A percentile compares a stretch with the other conserved stretches of the same genome.
phyloP scores from a whole-genome alignment of 2,329 filamentous ascomycete genomes.

The Fusarium tricinctum region DNA sequence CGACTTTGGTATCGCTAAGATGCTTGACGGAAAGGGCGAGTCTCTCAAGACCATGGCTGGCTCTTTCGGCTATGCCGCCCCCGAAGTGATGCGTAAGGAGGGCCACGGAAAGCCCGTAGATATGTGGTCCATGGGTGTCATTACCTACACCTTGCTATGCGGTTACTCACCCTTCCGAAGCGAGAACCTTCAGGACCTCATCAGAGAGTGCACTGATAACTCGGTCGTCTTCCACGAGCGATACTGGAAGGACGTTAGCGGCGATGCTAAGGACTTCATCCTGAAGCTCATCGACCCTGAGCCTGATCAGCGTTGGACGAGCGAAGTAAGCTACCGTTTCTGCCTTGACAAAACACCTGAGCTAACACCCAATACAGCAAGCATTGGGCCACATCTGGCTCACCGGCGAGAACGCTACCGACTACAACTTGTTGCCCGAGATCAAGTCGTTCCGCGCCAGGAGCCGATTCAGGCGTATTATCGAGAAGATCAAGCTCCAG shows the following conservation, averaged over 20 bases:
- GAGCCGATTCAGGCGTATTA: constrained; percentile 90
- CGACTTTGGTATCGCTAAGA: constrained; percentile 99
- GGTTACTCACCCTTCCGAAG: constrained; percentile 98
- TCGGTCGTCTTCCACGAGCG: constrained; percentile 95
- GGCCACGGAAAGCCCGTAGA: constrained; percentile 98
- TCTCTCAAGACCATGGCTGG: constrained; percentile 98
- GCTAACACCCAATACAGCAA: constrained; percentile 63
- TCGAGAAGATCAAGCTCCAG: constrained; percentile 94
- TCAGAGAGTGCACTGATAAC: constrained; percentile 90
- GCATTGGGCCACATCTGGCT: constrained; percentile 90
- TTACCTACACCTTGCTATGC: constrained; percentile 97
- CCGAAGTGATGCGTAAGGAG: constrained; percentile 97
- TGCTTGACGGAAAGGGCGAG: constrained; percentile 90
- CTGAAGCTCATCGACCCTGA: constrained; percentile 82
- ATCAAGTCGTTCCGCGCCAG: constrained; percentile 94
- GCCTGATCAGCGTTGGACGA: constrained; percentile 81
- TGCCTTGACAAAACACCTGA: constrained; percentile 12
- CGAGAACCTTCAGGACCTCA: constrained; percentile 91
- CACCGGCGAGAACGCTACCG: constrained; percentile 88
- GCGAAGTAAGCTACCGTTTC: constrained; percentile 68
- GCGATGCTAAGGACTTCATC: constrained; percentile 97
- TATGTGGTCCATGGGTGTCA: constrained; percentile 99
- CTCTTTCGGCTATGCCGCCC: constrained; percentile 97
- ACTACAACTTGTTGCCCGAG: constrained; percentile 97
- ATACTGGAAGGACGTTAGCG: constrained; percentile 98